These are phyloP conservation scores for Irpex lacteus DNA, from an alignment of 1,284 basidiomycete genomes.

Conservation along the genomic window DNA sequence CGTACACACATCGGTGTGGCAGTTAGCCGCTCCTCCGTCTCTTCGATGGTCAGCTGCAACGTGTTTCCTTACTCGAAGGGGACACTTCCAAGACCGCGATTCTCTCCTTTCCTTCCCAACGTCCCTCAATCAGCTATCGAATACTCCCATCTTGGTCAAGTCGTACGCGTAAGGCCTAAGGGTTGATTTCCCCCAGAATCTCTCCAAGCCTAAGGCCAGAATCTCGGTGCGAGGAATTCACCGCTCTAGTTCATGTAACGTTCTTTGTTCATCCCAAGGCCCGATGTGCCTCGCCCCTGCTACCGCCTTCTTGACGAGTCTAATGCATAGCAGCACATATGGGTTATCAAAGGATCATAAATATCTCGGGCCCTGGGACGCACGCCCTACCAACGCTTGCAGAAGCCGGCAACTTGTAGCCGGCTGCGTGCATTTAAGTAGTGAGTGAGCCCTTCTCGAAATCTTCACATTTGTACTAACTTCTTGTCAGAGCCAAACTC, in stretches of 20 bases:
- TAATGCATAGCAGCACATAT: no score
- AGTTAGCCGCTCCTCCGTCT: neutral
- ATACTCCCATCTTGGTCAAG: neutral
- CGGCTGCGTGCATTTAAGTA: neutral
- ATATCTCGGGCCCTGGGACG: no score
- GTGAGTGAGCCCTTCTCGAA: neutral
- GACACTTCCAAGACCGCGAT: neutral
- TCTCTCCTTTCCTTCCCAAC: neutral
- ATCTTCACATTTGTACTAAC: neutral
- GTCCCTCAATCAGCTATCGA: neutral
- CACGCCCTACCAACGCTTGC: no score
- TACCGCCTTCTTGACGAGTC: no score
- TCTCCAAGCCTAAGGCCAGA: neutral
- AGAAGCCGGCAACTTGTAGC: no score
- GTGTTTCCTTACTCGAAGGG: neutral
- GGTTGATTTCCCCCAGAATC: neutral
- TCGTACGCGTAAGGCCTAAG: no score
- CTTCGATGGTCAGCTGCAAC: neutral
- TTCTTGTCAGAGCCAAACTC: neutral
- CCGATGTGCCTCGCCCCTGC: no score
- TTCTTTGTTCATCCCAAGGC: no score
- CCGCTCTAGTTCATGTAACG: neutral
- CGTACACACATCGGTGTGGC: neutral
- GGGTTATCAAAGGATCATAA: no score
- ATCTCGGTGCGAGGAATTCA: neutral